These are phyloP conservation scores for Butyriboletus pseudospeciosus DNA, from an alignment of 1,284 basidiomycete genomes.

Conservation along the genomic window DNA sequence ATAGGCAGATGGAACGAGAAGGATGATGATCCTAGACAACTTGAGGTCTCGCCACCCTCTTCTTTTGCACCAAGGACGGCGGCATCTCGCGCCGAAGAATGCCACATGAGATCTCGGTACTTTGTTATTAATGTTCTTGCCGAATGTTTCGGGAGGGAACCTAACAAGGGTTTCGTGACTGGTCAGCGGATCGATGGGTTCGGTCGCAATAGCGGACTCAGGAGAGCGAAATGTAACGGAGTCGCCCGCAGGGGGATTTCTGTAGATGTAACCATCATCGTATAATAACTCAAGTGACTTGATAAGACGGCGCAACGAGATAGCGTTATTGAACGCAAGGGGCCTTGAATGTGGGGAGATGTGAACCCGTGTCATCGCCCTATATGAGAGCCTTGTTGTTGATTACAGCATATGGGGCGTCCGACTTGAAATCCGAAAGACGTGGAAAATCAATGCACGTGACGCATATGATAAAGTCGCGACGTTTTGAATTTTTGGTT, in stretches of 20 bases:
- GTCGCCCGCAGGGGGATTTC: neutral
- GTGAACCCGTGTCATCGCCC: neutral
- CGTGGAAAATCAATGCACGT: slow-evolving; percentile 25
- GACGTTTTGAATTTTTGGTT: neutral
- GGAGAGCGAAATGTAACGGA: neutral
- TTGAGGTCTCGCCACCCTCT: neutral
- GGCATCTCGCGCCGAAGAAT: neutral
- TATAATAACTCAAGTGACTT: neutral
- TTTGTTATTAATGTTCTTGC: neutral
- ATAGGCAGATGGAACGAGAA: neutral
- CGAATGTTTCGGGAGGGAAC: neutral
- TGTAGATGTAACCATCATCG: too few relatives aligned
- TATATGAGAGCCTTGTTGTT: too few relatives aligned
- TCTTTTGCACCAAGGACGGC: neutral
- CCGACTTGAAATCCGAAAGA: neutral
- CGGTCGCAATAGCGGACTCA: neutral
- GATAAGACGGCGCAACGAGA: neutral
- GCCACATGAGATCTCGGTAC: neutral
- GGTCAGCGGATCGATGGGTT: neutral
- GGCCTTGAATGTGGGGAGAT: neutral
- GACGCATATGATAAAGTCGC: slow-evolving; percentile 16
- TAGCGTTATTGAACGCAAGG: neutral
- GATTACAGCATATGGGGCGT: too few relatives aligned
- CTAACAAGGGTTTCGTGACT: neutral
- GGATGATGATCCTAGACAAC: too few relatives aligned